Evolutionary conservation across 176 grass and related monocot genomes (phyloP), one percentile per base, ranked within the genome.

Genomic region (Eragrostis curvula): DNA sequence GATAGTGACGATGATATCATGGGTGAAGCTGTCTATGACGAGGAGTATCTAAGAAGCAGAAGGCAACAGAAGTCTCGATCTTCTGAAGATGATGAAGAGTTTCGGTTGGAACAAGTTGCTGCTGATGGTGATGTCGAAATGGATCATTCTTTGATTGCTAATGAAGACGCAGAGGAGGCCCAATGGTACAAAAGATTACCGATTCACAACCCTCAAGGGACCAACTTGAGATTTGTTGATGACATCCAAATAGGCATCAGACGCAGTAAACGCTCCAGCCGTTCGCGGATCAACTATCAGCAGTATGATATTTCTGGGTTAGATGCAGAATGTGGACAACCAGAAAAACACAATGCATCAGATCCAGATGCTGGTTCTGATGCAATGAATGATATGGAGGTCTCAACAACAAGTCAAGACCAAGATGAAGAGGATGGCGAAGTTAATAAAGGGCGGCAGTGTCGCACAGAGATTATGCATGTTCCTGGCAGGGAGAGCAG

Each of bases 21-120:
- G 25, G 96, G 96, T 28, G 96, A 98, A 92, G 96, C 87, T 72
- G 87, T 98, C 7, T 98, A 98, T 56, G 92, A 98, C 17, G 96
- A 98, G 47, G 92, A 94, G 58, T 98, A 98, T 74, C 86, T 98
- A 67, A 89, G 81, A 88, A 95, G 78, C 39, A 86, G 84, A 65
- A 89, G 93, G 61, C 84, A 66, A 46, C 81, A 81, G 43, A 93
- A 90, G 48, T 58, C 81, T 30, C 79, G 88, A 52, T 79, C 71
- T 61, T 95, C 88, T 32, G 90, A 95, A 65, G 82, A 75, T 7
- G 85, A 88, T n/a, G 90, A 92, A 76, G 92, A 93, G n/a, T 93
- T 95, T 56, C 87, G 49, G 6, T 81, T 85, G 59, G 92, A 93
- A 52, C 89, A 89, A 50, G 87, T 91, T 45, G 79, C 76, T 28